phyloP scores from a whole-genome alignment of 192 early-diverging fungal species.

The Bifiguratus adelaidae region DNA sequence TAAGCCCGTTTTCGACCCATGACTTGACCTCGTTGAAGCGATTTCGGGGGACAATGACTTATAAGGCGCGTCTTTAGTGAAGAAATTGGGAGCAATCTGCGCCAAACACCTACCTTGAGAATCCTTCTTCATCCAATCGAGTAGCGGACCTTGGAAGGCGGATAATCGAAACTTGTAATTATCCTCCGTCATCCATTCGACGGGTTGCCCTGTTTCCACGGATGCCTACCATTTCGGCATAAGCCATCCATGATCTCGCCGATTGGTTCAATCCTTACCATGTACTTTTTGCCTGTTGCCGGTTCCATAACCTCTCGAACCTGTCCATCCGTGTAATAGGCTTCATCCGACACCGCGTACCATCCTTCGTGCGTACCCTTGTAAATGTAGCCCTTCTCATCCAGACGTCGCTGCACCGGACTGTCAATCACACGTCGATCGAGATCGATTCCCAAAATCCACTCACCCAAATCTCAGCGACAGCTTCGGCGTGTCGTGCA shows the following conservation, averaged over 20 bases:
- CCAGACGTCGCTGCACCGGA: slow-evolving; percentile 35
- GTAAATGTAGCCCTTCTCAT: slow-evolving; percentile 70
- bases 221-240: slow-evolving; percentile 29
- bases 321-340: slow-evolving; percentile 69
- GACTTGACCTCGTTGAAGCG: slow-evolving; percentile 53
- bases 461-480: slow-evolving; percentile 64
- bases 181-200: slow-evolving; percentile 86
- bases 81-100: background rate
- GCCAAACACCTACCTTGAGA: slow-evolving; percentile 30
- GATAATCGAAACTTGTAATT: slow-evolving; percentile 90
- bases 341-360: slow-evolving; percentile 95
- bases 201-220: slow-evolving; percentile 71
- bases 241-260: background rate
- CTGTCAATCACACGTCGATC: background rate
- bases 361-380: slow-evolving; percentile 87
- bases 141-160: slow-evolving; percentile 43
- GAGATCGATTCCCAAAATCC: background rate
- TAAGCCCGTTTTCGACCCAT: slow-evolving; percentile 43
- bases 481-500: slow-evolving; percentile 54
- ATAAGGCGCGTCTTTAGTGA: background rate
- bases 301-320: slow-evolving; percentile 49
- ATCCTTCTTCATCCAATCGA: slow-evolving; percentile 58
- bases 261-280: slow-evolving; percentile 18
- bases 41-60: slow-evolving; percentile 54
- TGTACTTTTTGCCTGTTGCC: slow-evolving; percentile 32